Conservation (phyloP, 1,284 basidiomycete species). For the Rhodotorula sp. region DNA sequence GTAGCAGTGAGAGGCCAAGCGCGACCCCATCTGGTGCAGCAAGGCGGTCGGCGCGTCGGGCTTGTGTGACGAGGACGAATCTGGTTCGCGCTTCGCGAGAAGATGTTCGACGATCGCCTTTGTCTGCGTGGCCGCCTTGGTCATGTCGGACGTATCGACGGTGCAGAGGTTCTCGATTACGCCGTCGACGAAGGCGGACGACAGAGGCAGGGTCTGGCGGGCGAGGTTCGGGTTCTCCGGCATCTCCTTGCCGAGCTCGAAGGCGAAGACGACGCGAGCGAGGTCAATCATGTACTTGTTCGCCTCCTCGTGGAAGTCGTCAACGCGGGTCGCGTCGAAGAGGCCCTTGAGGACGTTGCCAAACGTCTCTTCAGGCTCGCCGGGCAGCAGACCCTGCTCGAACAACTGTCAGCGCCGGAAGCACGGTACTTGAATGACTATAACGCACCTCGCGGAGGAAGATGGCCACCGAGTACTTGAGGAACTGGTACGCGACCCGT, state of each 20-base stretch:
- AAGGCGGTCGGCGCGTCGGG: constrained; percentile 52
- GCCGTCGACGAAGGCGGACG: constrained; percentile 63
- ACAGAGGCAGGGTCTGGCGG: constrained; percentile 55
- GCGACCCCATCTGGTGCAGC: constrained; percentile 71
- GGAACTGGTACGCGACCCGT: constrained; percentile 70
- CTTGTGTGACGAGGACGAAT: constrained; percentile 2
- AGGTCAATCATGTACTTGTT: constrained; percentile 67
- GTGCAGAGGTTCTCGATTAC: constrained; percentile 72
- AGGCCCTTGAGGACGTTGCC: constrained; percentile 69
- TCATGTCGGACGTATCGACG: constrained; percentile 40
- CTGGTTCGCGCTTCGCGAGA: constrained; percentile 8
- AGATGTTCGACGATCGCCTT: constrained; percentile 29
- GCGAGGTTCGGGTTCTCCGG: constrained; percentile 58
- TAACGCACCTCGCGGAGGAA: constrained; percentile 69
- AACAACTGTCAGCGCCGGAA: neutral
- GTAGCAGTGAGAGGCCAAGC: constrained; percentile 78
- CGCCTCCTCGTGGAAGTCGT: constrained; percentile 69
- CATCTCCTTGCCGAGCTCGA: constrained; percentile 51
- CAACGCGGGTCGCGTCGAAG: constrained; percentile 71
- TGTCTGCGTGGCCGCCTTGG: constrained; percentile 35
- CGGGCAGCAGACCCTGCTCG: constrained; percentile 28
- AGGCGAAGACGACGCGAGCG: constrained; percentile 64
- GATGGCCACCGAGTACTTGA: constrained; percentile 71
- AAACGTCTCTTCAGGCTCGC: constrained; percentile 75
- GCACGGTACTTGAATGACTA: neutral